Conservation (phyloP, 2,329 filamentous ascomycete species). For the Chaetothyriales sp. region DNA sequence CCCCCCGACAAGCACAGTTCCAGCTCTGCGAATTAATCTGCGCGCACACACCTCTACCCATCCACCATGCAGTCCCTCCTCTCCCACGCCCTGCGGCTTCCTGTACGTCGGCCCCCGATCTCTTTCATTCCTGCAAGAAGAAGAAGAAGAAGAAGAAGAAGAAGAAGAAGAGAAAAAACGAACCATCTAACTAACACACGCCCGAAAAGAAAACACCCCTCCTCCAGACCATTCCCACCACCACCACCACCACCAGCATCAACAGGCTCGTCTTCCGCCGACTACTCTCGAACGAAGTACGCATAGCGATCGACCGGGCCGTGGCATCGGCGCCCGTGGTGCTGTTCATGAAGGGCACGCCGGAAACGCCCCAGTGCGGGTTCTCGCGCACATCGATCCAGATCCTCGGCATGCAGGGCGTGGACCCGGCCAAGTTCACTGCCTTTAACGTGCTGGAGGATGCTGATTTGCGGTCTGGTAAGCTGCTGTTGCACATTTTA, state of each 20-base stretch:
- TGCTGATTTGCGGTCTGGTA: constrained; percentile 66
- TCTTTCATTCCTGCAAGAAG: constrained; percentile 55
- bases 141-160: background rate
- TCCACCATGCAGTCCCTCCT: background rate
- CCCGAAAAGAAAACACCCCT: no score
- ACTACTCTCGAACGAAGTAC: constrained; percentile 65
- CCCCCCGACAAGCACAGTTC: no score
- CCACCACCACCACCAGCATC: background rate
- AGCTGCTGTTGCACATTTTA: no score
- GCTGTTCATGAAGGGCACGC: constrained; percentile 98
- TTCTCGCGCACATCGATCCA: constrained; percentile 93
- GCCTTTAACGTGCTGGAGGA: constrained; percentile 97
- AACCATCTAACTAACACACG: no score
- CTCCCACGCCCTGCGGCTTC: constrained; percentile 34
- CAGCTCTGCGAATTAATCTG: background rate
- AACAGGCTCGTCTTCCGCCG: constrained; percentile 20
- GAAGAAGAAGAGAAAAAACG: background rate
- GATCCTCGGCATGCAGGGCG: constrained; percentile 84
- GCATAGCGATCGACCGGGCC: constrained; percentile 75
- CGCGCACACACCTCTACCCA: no score
- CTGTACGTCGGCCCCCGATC: no score
- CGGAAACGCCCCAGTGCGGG: constrained; percentile 87
- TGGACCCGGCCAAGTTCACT: constrained; percentile 91
- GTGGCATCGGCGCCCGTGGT: constrained; percentile 80
- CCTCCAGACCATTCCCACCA: background rate